Base-by-base conservation (phyloP, 1,284 basidiomycete species). In the Apiotrichum gamsii region DNA sequence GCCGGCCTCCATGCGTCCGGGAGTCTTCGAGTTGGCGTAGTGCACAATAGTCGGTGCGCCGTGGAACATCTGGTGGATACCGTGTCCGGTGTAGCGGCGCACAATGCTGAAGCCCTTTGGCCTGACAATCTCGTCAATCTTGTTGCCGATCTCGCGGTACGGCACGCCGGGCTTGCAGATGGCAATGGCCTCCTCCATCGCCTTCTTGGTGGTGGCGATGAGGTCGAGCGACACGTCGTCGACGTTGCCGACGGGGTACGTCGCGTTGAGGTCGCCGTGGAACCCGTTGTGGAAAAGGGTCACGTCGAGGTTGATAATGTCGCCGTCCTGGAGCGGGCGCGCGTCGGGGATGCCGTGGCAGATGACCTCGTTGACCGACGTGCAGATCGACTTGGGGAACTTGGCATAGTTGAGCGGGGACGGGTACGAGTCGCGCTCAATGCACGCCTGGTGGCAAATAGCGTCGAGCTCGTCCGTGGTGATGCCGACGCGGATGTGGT, bases 371-470 rank as follows among this genome's bases (percentile, higher is more conserved):
- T 99, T 98, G 34, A 98, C 76, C 80, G 86, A 64, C 74, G 87
- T 94, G 84, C 95, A 99, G 39, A 96, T 82, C 36, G 90, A 95
- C 77, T 97, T 96, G 21, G 94, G 94, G 70, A 86, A 98, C 42
- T 81, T 78, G 55, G 86, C 82, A 74, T 99, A 99, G 67, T 91
- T 91, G 45, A 98, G 77, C 30, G 95, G 89, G 29, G 87, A 90
- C 4, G 95, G 95, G 72, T 98, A 98, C 37, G 88, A 83, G 61
- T 90, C 83, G 45, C 93, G 80, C 74, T 94, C 87, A 59, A 98
- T 84, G 56, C 81, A 87, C 16, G 87, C 95, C 56, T 89, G 81
- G 73, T 98, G 94, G n/a, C 95, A 90, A 58, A 97, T 84, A 58
- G 83, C 83, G 72, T 99, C 95, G 45, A 96, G 79, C 67, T 90